Percentiles rank a stretch among this genome's conserved stretches.
Evolutionary conservation across 306 rosid genomes (phyloP).

Genomic region (Erythrophleum fordii): DNA sequence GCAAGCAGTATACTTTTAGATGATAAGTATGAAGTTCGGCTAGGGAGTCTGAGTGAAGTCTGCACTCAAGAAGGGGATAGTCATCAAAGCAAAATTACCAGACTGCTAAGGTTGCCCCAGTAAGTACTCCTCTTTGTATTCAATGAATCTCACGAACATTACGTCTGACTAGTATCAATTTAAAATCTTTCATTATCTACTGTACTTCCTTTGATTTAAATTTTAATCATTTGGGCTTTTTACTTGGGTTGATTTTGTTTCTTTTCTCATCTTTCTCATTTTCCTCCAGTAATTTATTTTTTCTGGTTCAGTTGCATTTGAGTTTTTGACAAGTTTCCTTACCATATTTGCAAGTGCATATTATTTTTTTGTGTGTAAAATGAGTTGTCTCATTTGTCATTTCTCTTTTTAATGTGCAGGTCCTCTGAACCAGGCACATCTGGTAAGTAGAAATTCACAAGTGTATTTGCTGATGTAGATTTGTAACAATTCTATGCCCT

Average conservation of each 20-base stretch:
- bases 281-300: background rate
- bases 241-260: background rate
- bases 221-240: background rate
- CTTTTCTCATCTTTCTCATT: background rate
- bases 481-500: background rate
- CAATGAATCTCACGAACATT: background rate
- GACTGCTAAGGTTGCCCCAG: constrained; percentile 36
- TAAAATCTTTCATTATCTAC: background rate
- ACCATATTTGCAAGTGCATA: background rate
- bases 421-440: constrained; percentile 28
- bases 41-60: constrained; percentile 68
- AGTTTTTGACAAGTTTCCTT: background rate
- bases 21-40: constrained; percentile 77
- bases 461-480: background rate
- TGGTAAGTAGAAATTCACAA: constrained; percentile 12
- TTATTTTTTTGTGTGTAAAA: background rate
- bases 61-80: constrained; percentile 58
- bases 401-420: constrained; percentile 5
- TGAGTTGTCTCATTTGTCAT: background rate
- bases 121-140: background rate
- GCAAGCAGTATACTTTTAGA: constrained; percentile 79
- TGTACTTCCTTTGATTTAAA: background rate
- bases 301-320: background rate
- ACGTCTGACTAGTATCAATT: background rate
- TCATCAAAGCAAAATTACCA: constrained; percentile 66